Base-by-base conservation (phyloP, 306 rosid species). In the Gillenia trifoliata region DNA sequence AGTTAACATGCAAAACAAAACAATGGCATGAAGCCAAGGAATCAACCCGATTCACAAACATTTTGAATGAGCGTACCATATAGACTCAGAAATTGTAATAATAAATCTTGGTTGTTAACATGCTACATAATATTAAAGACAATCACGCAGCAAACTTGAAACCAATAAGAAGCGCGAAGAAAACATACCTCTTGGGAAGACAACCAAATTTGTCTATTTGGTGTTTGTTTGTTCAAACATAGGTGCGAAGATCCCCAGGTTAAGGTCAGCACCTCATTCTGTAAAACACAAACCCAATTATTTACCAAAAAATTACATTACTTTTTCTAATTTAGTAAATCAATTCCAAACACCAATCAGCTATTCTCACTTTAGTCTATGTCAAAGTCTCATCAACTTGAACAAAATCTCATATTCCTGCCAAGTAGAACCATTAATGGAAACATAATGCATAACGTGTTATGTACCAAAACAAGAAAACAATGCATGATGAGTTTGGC, bases 211-310 rank as follows among this genome's bases (percentile, higher is more conserved):
- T 92, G 98, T 73, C 96, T 87, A 64, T 92, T 92, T 65, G 96
- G 98, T 29, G 94, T 88, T n/a, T 92, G 98, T 77, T 92, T 92
- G 83, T 92, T 88, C 91, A 90, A 19, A 92, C 98, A 62, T 87
- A 90, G 47, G 92, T 92, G 50, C 94, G 92, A 57, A 80, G 70
- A 55, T 88, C 85, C n/a, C 96, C 98, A 16, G 90, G 89, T 82
- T 61, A 92, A 15, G 13, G 91, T 92, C 80, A 92, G 83, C 64
- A 92, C 97, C 75, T 90, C 97, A 81, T 90, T 90, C 97, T 90
- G 87, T 76, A 29, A 73, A 63, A 82, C n/a, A 40, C 52, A 80
- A 3, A 74, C 68, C 12, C 76, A 59, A 17, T 26, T 43, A 59
- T 47, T 80, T 29, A 76, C 36, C 74, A 64, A 62, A 64, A 69